Evolutionary conservation across 805 yeast genomes (phyloP).

Genomic region (Candida incommunis): DNA sequence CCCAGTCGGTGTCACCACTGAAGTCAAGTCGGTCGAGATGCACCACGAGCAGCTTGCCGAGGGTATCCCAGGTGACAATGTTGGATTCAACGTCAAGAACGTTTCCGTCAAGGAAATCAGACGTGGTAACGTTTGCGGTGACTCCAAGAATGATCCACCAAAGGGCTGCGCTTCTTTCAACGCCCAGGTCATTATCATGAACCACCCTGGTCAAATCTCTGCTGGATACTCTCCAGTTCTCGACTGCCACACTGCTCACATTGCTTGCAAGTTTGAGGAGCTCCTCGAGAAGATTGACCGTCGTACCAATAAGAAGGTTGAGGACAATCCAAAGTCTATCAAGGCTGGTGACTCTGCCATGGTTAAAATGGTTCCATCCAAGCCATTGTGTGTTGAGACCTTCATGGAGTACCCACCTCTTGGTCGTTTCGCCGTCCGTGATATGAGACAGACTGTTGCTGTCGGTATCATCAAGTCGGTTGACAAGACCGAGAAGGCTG

Average conservation of each 20-base stretch:
- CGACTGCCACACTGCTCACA: slow-evolving; percentile 90
- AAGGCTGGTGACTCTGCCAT: slow-evolving; percentile 95
- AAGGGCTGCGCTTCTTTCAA: slow-evolving; percentile 65
- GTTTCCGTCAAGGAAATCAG: slow-evolving; percentile 80
- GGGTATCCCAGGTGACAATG: slow-evolving; percentile 87
- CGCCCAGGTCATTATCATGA: slow-evolving; percentile 76
- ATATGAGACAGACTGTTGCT: slow-evolving; percentile 99
- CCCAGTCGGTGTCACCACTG: slow-evolving; percentile 84
- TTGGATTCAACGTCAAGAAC: slow-evolving; percentile 83
- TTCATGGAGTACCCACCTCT: slow-evolving; percentile 92
- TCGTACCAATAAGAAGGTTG: slow-evolving; percentile 83
- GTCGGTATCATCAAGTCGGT: slow-evolving; percentile 98
- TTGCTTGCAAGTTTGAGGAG: slow-evolving; percentile 76
- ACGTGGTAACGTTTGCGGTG: slow-evolving; percentile 90
- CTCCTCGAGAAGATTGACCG: slow-evolving; percentile 77
- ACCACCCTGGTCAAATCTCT: slow-evolving; percentile 86
- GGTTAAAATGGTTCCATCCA: slow-evolving; percentile 76
- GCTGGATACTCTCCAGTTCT: slow-evolving; percentile 86
- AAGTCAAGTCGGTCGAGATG: slow-evolving; percentile 81
- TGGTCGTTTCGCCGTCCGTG: slow-evolving; percentile 98
- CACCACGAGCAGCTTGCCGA: slow-evolving; percentile 69
- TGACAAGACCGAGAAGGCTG: slow-evolving; percentile 72
- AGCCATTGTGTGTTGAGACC: slow-evolving; percentile 92
- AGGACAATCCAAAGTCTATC: slow-evolving; percentile 83
- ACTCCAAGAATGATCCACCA: slow-evolving; percentile 83